A percentile compares a stretch with the other conserved stretches of the same genome.
Evolutionary conservation across 2,329 filamentous ascomycete species (phyloP).

Genomic region (Westerdykella aurantiaca): DNA sequence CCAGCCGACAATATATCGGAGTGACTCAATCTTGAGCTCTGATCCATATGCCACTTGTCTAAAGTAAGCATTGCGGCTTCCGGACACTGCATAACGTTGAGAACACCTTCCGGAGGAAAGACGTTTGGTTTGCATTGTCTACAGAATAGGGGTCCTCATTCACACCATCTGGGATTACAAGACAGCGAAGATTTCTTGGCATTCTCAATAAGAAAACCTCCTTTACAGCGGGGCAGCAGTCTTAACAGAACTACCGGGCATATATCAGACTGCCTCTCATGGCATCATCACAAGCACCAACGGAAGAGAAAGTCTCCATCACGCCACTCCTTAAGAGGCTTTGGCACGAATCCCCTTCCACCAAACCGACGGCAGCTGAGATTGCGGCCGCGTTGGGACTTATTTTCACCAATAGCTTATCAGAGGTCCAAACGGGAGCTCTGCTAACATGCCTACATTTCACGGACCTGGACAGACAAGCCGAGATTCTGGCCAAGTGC

Average conservation of each 20-base stretch:
- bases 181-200: background rate
- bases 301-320: constrained; percentile 47
- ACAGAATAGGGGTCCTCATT: too few species aligned
- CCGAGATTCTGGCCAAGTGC: constrained; percentile 81
- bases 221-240: too few species aligned
- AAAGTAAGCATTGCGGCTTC: too few species aligned
- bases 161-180: too few species aligned
- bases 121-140: too few species aligned
- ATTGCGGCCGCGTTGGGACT: constrained; percentile 85
- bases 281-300: constrained; percentile 17
- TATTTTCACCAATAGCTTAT: constrained; percentile 86
- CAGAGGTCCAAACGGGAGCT: constrained; percentile 80
- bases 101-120: too few species aligned
- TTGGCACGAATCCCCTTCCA: constrained; percentile 52
- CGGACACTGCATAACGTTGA: too few species aligned
- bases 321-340: constrained; percentile 68
- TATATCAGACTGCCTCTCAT: constrained; percentile 7
- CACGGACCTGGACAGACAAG: constrained; percentile 73
- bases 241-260: too few species aligned
- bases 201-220: background rate
- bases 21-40: constrained; percentile 15
- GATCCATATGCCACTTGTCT: too few species aligned
- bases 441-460: constrained; percentile 90
- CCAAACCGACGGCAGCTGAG: constrained; percentile 59
- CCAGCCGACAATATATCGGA: background rate